Evolutionary conservation across 2,329 filamentous ascomycete species (phyloP).

Genomic region (Colletotrichum simmondsii): DNA sequence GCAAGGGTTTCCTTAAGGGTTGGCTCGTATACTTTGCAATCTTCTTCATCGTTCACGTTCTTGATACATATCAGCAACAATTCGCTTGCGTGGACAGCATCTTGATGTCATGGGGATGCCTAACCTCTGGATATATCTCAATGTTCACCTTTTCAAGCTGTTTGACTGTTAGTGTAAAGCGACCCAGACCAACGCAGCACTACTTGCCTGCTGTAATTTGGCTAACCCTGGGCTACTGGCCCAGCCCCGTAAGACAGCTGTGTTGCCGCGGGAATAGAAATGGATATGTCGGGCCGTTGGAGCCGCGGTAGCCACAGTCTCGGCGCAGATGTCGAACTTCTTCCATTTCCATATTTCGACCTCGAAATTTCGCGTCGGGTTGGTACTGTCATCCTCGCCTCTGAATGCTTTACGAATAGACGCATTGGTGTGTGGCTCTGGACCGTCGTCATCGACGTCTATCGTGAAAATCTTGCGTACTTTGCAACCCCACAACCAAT

Average conservation of each 20-base stretch:
- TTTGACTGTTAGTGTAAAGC: background rate
- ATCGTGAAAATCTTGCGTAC: background rate
- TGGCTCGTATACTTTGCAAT: too few species aligned
- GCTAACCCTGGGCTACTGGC: background rate
- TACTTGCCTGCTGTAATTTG: background rate
- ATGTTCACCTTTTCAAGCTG: too few species aligned
- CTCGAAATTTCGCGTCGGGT: background rate
- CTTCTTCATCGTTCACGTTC: too few species aligned
- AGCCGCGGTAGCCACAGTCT: background rate
- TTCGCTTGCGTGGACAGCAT: too few species aligned
- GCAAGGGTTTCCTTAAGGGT: too few species aligned
- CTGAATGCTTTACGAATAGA: background rate
- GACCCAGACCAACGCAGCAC: background rate
- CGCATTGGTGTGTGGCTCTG: background rate
- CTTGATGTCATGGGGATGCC: too few species aligned
- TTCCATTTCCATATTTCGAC: background rate
- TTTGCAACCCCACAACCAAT: background rate
- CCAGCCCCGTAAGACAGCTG: background rate
- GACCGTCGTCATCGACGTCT: background rate
- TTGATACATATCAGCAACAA: too few species aligned
- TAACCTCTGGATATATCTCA: too few species aligned
- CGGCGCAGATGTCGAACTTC: background rate
- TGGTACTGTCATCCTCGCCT: background rate
- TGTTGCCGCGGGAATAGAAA: background rate
- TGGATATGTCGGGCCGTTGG: background rate